phyloP scores from a whole-genome alignment of 495 filamentous ascomycete species.

The Paragyromitra xinjiangensis region DNA sequence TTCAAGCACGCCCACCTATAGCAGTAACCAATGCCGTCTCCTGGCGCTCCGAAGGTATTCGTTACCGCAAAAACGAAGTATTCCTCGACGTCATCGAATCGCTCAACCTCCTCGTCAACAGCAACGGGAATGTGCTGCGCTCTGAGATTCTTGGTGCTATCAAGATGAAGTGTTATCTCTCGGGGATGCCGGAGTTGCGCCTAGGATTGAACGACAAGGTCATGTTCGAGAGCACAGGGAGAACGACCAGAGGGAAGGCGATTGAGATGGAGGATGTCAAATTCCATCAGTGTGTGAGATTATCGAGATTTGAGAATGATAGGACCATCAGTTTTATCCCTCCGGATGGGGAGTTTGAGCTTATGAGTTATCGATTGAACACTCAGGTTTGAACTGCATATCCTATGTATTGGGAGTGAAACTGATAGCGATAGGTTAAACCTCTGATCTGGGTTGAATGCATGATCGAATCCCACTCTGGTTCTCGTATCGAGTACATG shows the following conservation, averaged over 20 bases:
- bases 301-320: conserved; percentile 97
- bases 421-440: conserved; percentile 69
- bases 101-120: conserved; percentile 92
- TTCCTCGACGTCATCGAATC: conserved; percentile 98
- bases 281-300: conserved; percentile 97
- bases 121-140: conserved; percentile 93
- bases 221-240: conserved; percentile 98
- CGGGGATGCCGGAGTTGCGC: conserved; percentile 96
- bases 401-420: background rate
- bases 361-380: conserved; percentile 99
- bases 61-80: conserved; percentile 99
- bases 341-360: conserved; percentile 97
- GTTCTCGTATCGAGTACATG: conserved; percentile 97
- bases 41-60: conserved; percentile 97
- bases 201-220: conserved; percentile 98
- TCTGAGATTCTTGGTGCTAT: conserved; percentile 97
- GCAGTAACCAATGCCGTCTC: conserved; percentile 98
- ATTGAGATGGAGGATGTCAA: conserved; percentile 99
- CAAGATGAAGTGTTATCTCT: conserved; percentile 99
- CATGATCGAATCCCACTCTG: conserved; percentile 92
- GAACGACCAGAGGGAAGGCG: conserved; percentile 93
- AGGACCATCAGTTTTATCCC: conserved; percentile 99
- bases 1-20: conserved; percentile 98
- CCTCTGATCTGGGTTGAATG: conserved; percentile 99
- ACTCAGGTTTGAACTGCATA: conserved; percentile 68